Conservation (phyloP, 192 early-diverging fungal genomes). For the Oehlia diaphana region DNA sequence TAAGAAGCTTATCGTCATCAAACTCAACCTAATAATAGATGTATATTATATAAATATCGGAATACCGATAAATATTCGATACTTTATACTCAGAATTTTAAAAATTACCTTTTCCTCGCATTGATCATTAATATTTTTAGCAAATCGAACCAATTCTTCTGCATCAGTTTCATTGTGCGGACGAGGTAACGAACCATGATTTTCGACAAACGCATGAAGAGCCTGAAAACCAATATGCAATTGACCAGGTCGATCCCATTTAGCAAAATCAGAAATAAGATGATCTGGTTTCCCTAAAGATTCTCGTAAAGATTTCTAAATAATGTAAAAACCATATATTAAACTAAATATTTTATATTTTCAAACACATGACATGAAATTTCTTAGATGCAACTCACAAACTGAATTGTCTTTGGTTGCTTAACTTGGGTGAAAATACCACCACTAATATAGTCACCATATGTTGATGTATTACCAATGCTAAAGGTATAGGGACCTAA, state of each 20-base stretch:
- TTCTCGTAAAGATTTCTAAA: constrained; percentile 68
- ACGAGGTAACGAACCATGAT: constrained; percentile 72
- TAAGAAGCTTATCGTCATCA: constrained; percentile 77
- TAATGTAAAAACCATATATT: background rate
- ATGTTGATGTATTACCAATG: constrained; percentile 84
- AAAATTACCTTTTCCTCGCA: constrained; percentile 57
- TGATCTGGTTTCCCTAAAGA: constrained; percentile 81
- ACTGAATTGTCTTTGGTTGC: constrained; percentile 79
- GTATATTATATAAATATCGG: background rate
- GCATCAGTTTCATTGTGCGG: constrained; percentile 89
- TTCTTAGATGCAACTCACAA: constrained; percentile 53
- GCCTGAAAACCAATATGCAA: constrained; percentile 95
- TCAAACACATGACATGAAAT: background rate
- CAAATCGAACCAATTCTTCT: constrained; percentile 66
- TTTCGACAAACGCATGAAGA: constrained; percentile 75
- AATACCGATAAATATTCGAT: background rate
- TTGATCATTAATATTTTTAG: constrained; percentile 72
- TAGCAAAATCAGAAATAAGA: constrained; percentile 91
- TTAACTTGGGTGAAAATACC: constrained; percentile 98
- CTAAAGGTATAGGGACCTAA: constrained; percentile 92
- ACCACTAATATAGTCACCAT: constrained; percentile 76
- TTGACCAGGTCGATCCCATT: constrained; percentile 95
- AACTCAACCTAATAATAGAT: constrained; percentile 57
- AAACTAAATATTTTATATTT: background rate
- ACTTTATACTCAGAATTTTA: background rate